These are phyloP conservation scores for Exophiala spinifera DNA, from an alignment of 2,329 filamentous ascomycete genomes.

Conservation along the genomic window DNA sequence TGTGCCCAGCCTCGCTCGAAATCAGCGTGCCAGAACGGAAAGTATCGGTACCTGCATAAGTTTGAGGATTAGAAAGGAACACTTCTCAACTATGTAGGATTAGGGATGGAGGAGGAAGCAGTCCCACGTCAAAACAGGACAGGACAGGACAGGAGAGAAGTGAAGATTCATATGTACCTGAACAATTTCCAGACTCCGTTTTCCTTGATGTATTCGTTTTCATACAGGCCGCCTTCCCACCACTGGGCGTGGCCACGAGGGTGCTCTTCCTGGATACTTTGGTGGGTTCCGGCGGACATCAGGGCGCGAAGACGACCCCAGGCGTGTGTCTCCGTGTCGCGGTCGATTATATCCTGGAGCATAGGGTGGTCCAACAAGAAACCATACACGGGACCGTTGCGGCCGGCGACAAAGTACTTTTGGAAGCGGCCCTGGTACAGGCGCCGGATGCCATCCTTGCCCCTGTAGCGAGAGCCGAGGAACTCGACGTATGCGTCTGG, in stretches of 20 bases:
- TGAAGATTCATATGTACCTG: slow-evolving; percentile 29
- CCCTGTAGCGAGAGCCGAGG: slow-evolving; percentile 53
- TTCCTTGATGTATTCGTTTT: slow-evolving; percentile 60
- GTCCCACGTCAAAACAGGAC: no score
- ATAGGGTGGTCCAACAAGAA: slow-evolving; percentile 58
- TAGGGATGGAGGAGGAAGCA: no score
- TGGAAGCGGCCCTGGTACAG: slow-evolving; percentile 55
- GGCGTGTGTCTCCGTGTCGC: slow-evolving; percentile 49
- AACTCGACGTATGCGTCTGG: slow-evolving; percentile 57
- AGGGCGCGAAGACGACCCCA: slow-evolving; percentile 54
- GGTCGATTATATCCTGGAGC: slow-evolving; percentile 56
- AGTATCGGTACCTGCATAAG: slow-evolving; percentile 53
- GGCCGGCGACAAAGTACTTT: slow-evolving; percentile 50
- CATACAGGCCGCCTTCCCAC: slow-evolving; percentile 59
- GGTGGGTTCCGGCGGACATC: slow-evolving; percentile 56
- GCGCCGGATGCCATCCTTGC: slow-evolving; percentile 50
- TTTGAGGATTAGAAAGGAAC: no score
- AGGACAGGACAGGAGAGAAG: no score
- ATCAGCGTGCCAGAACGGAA: slow-evolving; percentile 57
- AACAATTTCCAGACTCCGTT: slow-evolving; percentile 55
- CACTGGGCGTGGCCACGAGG: slow-evolving; percentile 55
- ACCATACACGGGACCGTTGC: slow-evolving; percentile 55
- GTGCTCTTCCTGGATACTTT: slow-evolving; percentile 49
- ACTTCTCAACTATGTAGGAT: no score
- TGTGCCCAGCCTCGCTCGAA: slow-evolving; percentile 54